These are phyloP conservation scores for Tranzscheliella williamsii DNA, from an alignment of 1,284 basidiomycete genomes.

Conservation along the genomic window DNA sequence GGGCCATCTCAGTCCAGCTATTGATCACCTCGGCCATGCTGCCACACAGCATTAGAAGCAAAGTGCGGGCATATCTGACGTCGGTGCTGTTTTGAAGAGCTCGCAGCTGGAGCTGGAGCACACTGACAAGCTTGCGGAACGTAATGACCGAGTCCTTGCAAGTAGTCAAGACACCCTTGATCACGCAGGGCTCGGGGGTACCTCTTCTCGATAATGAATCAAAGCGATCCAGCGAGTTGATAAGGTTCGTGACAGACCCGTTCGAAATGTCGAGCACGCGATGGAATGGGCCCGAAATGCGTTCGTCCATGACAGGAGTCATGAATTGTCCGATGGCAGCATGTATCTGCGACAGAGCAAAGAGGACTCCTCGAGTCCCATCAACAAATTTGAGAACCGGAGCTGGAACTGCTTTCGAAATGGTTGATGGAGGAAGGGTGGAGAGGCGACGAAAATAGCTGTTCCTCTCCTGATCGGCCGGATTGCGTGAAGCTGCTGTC, in stretches of 20 bases:
- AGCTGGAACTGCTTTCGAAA: constrained; percentile 73
- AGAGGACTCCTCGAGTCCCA: constrained; percentile 85
- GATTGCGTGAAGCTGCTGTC: constrained; percentile 69
- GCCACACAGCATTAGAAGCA: constrained; percentile 85
- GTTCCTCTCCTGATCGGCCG: constrained; percentile 70
- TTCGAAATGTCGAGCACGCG: constrained; percentile 67
- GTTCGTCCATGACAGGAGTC: constrained; percentile 80
- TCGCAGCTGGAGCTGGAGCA: constrained; percentile 79
- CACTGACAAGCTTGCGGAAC: constrained; percentile 83
- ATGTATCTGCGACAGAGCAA: constrained; percentile 89
- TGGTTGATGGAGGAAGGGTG: constrained; percentile 71
- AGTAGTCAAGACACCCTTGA: constrained; percentile 78
- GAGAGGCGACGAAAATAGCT: constrained; percentile 83
- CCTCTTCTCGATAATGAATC: constrained; percentile 77
- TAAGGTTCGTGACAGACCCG: constrained; percentile 78
- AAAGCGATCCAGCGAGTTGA: constrained; percentile 87
- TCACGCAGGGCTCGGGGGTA: constrained; percentile 71
- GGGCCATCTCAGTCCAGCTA: constrained; percentile 80
- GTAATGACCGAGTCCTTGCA: constrained; percentile 83
- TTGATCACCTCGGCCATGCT: constrained; percentile 83
- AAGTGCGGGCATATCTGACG: constrained; percentile 81
- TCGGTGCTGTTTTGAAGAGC: constrained; percentile 73
- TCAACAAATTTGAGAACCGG: constrained; percentile 78
- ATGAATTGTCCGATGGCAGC: constrained; percentile 87
- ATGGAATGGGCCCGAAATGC: constrained; percentile 64